phyloP scores from a whole-genome alignment of 495 filamentous ascomycete genomes.

The Penicillium samsonianum region DNA sequence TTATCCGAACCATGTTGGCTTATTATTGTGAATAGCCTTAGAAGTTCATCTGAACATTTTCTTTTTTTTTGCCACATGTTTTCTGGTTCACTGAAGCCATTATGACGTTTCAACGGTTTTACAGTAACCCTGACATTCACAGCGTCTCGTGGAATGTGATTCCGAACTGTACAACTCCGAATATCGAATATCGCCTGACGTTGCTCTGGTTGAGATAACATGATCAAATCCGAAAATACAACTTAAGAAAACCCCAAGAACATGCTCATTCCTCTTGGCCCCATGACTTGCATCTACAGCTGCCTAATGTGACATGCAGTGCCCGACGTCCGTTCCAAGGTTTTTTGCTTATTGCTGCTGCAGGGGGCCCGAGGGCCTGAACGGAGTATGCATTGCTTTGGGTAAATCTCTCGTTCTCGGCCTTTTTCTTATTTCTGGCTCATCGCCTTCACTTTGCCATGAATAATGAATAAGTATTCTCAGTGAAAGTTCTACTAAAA shows the following conservation, averaged over 20 bases:
- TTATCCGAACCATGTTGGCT: conserved; percentile 24
- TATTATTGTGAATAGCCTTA: not conserved
- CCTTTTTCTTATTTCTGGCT: not conserved
- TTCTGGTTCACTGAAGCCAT: conserved; percentile 3
- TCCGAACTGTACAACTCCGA: conserved; percentile 8
- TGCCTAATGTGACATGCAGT: not conserved
- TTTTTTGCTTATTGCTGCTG: conserved; percentile 4
- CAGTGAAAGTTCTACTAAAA: not conserved
- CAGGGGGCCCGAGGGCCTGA: not conserved
- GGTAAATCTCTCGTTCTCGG: not conserved
- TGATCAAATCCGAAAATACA: not conserved
- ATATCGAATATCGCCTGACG: not conserved
- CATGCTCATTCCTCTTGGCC: not conserved
- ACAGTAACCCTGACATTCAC: not conserved
- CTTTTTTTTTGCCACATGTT: not conserved
- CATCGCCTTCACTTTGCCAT: not conserved
- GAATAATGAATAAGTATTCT: not conserved
- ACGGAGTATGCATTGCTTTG: not conserved
- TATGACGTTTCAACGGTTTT: conserved; percentile 3
- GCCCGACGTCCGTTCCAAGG: not conserved
- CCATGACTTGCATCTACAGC: not conserved
- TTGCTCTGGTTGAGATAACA: not conserved
- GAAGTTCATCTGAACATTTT: not conserved
- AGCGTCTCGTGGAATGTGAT: not conserved
- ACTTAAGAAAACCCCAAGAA: not conserved